Conservation (phyloP, 2,329 filamentous ascomycete species). For the Cadophora gregata region DNA sequence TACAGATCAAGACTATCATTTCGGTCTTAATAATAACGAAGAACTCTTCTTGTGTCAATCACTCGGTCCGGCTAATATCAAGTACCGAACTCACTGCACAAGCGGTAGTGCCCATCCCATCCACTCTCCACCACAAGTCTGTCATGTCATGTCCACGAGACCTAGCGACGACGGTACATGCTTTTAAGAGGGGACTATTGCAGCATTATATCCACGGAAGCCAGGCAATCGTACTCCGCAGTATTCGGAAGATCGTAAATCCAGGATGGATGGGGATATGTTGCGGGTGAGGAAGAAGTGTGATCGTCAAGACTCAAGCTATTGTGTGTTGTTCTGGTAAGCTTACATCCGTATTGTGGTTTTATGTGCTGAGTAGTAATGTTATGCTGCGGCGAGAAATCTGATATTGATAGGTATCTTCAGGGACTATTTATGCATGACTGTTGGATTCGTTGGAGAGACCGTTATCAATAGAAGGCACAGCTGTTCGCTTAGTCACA, state of each 20-base stretch:
- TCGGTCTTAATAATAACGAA: background rate
- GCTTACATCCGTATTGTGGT: background rate
- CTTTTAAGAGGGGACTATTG: background rate
- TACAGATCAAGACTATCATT: background rate
- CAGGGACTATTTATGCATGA: background rate
- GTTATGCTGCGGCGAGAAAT: background rate
- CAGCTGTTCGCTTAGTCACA: slow-evolving; percentile 5
- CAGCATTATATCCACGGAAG: slow-evolving; percentile 7
- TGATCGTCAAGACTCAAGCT: background rate
- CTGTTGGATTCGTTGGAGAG: background rate
- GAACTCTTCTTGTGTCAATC: background rate
- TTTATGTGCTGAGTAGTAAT: background rate
- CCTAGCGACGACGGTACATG: background rate
- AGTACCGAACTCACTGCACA: slow-evolving; percentile 3
- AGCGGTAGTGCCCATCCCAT: background rate
- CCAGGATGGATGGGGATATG: background rate
- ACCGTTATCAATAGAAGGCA: too few species aligned
- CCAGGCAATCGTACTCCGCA: background rate
- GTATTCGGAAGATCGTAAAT: slow-evolving; percentile 12
- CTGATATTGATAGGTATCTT: too few species aligned
- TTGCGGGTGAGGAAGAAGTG: background rate
- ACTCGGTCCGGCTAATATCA: background rate
- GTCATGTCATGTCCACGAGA: background rate
- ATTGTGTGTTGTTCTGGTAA: background rate
- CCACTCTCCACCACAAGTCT: background rate